Conservation (phyloP, 768 basidiomycete genomes). For the Mycena vitilis region DNA sequence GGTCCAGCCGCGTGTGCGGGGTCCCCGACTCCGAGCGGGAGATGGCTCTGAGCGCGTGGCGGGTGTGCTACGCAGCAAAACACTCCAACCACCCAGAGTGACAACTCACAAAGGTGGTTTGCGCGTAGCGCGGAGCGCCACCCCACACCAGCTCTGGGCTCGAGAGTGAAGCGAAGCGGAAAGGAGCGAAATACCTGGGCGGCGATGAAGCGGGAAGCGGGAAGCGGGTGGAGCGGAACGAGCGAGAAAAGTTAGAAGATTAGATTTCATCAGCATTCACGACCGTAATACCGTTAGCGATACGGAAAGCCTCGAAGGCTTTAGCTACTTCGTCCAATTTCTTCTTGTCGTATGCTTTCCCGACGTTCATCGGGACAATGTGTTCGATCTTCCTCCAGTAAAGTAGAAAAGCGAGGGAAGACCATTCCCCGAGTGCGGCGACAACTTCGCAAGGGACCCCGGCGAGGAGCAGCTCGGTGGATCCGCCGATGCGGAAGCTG, state of each 20-base stretch:
- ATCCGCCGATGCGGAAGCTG: not conserved
- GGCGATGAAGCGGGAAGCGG: no score
- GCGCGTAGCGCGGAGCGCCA: not conserved
- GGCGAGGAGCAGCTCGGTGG: not conserved
- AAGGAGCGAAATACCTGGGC: no score
- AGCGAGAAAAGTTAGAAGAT: no score
- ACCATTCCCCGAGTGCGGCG: no score
- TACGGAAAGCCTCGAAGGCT: not conserved
- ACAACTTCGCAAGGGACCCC: not conserved
- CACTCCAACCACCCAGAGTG: not conserved
- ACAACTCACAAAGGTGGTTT: not conserved
- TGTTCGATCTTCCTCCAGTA: not conserved
- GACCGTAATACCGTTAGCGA: not conserved
- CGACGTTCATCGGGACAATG: not conserved
- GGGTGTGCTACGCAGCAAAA: not conserved
- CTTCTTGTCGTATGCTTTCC: constrained; percentile 17
- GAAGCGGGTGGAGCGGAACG: no score
- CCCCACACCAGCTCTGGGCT: no score
- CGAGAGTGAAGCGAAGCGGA: no score
- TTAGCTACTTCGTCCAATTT: not conserved
- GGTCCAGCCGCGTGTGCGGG: no score
- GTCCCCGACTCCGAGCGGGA: no score
- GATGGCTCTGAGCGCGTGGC: no score
- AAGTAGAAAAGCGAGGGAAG: no score
- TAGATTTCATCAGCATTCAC: no score